Evolutionary conservation across 345 rosid species (phyloP), one percentile per base, ranked within the genome.

Genomic region (Angophora floribunda): DNA sequence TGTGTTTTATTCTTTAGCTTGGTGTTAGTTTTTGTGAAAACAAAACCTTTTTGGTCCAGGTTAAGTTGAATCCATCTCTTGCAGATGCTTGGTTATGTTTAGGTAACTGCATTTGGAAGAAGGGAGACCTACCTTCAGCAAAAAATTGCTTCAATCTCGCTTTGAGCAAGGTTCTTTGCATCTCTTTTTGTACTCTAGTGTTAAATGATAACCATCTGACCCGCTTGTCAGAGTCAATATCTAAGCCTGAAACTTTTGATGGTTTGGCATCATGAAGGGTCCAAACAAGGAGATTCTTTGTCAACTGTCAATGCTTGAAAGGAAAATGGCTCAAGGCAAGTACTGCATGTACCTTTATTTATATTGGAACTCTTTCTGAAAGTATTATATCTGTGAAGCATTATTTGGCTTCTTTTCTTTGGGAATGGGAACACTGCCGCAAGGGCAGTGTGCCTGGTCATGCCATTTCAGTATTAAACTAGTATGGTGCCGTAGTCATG

Each of bases 71-170:
- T 92, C 96, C 97, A 41, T 93, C 96, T 86, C 93, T 95, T 92
- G 95, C 93, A 88, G 97, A 95, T 87, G 97, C 97, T 88, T 95
- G 96, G 96, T 89, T 94, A 50, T 94, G 95, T 86, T 90, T 95
- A 90, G 97, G 97, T 65, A 92, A 93, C 90, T 90, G 95, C 95
- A 94, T 95, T 85, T 95, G 97, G 96, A 95, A 95, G 93, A 95
- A 95, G 91, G 97, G 97, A 80, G 97, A 95, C 90, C 92, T 94
- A 55, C 87, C 92, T 85, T 92, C 96, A 1, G 96, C 96, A 3
- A 95, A 93, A 90, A 94, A 95, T 86, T 94, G 96, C 91, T 93
- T 94, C 91, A 94, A 89, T 93, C 97, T 94, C 86, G 96, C 96
- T 63, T 89, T 95, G 84, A 94, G 93, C 93, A 95, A 94, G 95